phyloP scores from a whole-genome alignment of 345 rosid genomes.

The Erucastrum elatum region DNA sequence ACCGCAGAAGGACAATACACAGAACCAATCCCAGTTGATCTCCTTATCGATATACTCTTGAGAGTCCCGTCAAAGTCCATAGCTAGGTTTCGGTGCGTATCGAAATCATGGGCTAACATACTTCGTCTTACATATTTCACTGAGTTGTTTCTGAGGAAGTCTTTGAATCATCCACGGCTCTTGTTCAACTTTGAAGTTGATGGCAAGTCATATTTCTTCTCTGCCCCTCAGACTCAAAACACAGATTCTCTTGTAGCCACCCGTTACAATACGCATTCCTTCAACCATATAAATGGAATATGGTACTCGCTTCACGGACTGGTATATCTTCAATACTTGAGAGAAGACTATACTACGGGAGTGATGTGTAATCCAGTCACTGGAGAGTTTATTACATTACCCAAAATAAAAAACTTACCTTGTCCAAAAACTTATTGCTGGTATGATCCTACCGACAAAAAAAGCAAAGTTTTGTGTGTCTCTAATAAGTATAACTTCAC shows the following conservation, averaged over 20 bases:
- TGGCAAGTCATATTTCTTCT: neutral
- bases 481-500: neutral
- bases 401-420: neutral
- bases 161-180: neutral
- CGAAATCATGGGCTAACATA: neutral
- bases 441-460: neutral
- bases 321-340: neutral
- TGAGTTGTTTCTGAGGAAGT: neutral
- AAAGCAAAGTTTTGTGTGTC: neutral
- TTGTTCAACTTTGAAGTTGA: neutral
- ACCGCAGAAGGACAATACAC: neutral
- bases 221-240: neutral
- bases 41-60: neutral
- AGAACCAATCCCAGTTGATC: neutral
- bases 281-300: neutral
- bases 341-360: neutral
- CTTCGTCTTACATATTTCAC: neutral
- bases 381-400: neutral
- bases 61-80: neutral
- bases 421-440: neutral
- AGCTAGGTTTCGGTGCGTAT: neutral
- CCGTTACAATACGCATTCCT: neutral
- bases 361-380: neutral
- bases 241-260: neutral
- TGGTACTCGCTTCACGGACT: neutral